Percentiles rank a stretch among this genome's conserved stretches.
phyloP scores from a whole-genome alignment of 768 basidiomycete species.

The Epithele typhae region DNA sequence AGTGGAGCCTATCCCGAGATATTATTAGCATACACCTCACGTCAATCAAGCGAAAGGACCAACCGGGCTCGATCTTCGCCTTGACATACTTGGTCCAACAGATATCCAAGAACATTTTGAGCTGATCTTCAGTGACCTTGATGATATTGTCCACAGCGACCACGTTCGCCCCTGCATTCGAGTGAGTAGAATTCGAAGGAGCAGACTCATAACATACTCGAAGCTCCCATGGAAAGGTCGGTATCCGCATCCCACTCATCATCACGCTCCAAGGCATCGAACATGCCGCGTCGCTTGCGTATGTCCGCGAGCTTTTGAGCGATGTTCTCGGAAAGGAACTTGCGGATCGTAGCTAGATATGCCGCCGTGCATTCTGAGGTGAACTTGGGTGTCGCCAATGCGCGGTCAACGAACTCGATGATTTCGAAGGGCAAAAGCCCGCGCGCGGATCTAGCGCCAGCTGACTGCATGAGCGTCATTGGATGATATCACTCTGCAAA shows the following conservation, averaged over 20 bases:
- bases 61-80: constrained; percentile 95
- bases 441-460: constrained; percentile 62
- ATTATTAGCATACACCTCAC: too few relatives aligned
- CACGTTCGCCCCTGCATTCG: constrained; percentile 52
- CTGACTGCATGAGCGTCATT: background rate
- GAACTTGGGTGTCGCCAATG: constrained; percentile 55
- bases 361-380: constrained; percentile 65
- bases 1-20: constrained; percentile 83
- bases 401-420: constrained; percentile 60
- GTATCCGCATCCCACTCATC: constrained; percentile 76
- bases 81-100: constrained; percentile 92
- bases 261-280: constrained; percentile 69
- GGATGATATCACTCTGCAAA: too few relatives aligned
- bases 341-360: constrained; percentile 63
- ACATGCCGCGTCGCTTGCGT: constrained; percentile 75
- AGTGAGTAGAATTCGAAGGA: too few relatives aligned
- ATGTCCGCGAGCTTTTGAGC: constrained; percentile 61
- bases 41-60: too few relatives aligned
- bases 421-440: constrained; percentile 87
- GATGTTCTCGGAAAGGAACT: constrained; percentile 67
- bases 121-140: constrained; percentile 82
- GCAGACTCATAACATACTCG: constrained; percentile 36
- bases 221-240: constrained; percentile 72
- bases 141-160: constrained; percentile 83
- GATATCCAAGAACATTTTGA: constrained; percentile 75